A percentile compares a stretch with the other conserved stretches of the same genome.
phyloP scores from a whole-genome alignment of 345 rosid species.

The Iberis pinnata region DNA sequence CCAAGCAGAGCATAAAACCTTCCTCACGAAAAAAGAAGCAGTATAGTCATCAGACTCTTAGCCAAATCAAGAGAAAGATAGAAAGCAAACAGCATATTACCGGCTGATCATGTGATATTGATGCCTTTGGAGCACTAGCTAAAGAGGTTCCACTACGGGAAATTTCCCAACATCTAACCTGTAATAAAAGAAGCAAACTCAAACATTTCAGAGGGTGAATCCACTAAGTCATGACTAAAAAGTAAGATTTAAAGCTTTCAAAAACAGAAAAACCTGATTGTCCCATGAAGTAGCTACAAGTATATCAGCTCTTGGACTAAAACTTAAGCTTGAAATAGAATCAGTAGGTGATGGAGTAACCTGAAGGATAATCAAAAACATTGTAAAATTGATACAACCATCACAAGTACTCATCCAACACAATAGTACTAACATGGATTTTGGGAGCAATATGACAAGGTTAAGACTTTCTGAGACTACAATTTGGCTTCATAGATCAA shows the following conservation, averaged over 20 bases:
- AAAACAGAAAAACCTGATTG: constrained; percentile 60
- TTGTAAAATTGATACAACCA: background rate
- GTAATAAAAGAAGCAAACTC: constrained; percentile 18
- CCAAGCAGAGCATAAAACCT: constrained; percentile 92
- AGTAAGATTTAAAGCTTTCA: background rate
- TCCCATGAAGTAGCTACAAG: constrained; percentile 98
- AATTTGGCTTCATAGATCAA: too few relatives aligned
- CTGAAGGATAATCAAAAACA: constrained; percentile 28
- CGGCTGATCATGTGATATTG: constrained; percentile 89
- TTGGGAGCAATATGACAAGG: background rate
- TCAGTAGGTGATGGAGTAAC: constrained; percentile 79
- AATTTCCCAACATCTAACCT: constrained; percentile 98
- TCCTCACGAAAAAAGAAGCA: constrained; percentile 7
- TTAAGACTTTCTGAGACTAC: constrained; percentile 1
- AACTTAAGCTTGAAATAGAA: constrained; percentile 80
- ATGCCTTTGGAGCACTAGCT: constrained; percentile 69
- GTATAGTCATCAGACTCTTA: background rate
- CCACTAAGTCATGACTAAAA: background rate
- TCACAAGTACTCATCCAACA: too few relatives aligned
- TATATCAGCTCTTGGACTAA: constrained; percentile 88
- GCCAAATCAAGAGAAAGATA: constrained; percentile 2
- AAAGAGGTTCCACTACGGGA: constrained; percentile 44
- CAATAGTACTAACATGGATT: too few relatives aligned
- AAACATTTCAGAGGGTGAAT: background rate
- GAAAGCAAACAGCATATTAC: constrained; percentile 32